phyloP scores from a whole-genome alignment of 352 stramenopile species.

The Elongisporangium anandrum region DNA sequence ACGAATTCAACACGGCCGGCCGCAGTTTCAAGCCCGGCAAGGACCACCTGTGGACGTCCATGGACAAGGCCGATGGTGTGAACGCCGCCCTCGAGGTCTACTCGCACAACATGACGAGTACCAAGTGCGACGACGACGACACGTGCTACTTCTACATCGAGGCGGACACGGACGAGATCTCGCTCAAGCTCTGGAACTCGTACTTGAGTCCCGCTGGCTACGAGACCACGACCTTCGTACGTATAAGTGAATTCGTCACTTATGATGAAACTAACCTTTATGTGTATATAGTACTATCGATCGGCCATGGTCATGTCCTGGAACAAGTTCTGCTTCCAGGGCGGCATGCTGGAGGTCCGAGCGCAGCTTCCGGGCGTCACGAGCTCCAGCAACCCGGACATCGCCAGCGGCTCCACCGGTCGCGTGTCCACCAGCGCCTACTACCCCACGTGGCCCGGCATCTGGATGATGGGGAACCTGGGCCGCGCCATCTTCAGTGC shows the following conservation, averaged over 20 bases:
- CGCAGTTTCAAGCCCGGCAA: constrained; percentile 88
- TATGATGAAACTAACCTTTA: background rate
- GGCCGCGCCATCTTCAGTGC: constrained; percentile 94
- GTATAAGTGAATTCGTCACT: background rate
- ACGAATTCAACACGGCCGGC: constrained; percentile 62
- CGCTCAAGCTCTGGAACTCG: constrained; percentile 49
- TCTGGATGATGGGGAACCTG: constrained; percentile 96
- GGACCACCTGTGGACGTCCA: constrained; percentile 92
- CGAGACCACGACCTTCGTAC: constrained; percentile 32
- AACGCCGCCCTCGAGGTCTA: constrained; percentile 89
- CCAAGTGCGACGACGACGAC: constrained; percentile 30
- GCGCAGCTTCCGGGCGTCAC: constrained; percentile 86
- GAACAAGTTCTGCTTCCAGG: constrained; percentile 93
- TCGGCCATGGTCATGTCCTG: constrained; percentile 84
- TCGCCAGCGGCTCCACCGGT: constrained; percentile 23
- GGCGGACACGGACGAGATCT: constrained; percentile 30
- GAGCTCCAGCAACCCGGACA: constrained; percentile 38
- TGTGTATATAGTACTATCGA: constrained; percentile 19
- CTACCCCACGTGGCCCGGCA: constrained; percentile 88
- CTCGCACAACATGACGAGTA: constrained; percentile 65
- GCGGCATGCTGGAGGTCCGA: constrained; percentile 86
- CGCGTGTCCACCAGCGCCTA: constrained; percentile 52
- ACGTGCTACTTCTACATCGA: constrained; percentile 35
- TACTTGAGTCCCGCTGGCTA: constrained; percentile 50
- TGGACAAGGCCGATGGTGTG: constrained; percentile 68